A percentile compares a stretch with the other conserved stretches of the same genome.
Conservation (phyloP, 805 yeast species). For the Starmera quercuum region DNA sequence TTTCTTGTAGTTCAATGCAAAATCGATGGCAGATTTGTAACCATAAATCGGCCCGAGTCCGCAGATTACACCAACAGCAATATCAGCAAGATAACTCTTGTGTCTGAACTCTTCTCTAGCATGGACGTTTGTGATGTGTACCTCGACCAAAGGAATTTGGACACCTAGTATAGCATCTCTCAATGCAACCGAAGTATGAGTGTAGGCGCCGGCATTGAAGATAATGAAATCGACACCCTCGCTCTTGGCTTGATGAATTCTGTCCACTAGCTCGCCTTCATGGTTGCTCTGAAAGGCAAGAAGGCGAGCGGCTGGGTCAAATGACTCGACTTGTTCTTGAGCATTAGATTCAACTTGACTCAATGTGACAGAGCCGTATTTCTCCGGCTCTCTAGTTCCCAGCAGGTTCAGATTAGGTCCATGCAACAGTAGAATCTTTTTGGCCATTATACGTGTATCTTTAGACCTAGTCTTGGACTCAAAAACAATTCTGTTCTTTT, state of each 20-base stretch:
- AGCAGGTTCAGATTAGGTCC: conserved; percentile 45
- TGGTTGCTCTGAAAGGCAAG: conserved; percentile 34
- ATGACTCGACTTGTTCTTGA: conserved; percentile 10
- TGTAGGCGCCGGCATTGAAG: conserved; percentile 46
- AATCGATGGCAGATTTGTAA: conserved; percentile 21
- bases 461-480: no score
- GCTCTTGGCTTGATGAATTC: conserved; percentile 37
- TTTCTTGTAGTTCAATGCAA: conserved; percentile 16
- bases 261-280: conserved; percentile 39
- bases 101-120: conserved; percentile 45
- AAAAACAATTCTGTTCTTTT: no score
- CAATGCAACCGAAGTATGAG: conserved; percentile 43
- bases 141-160: conserved; percentile 40
- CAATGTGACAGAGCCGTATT: conserved; percentile 40
- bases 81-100: conserved; percentile 39
- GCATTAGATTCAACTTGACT: conserved; percentile 35
- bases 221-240: conserved; percentile 32
- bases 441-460: background rate
- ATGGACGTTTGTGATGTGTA: conserved; percentile 44
- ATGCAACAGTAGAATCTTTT: conserved; percentile 33
- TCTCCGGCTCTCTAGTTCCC: conserved; percentile 42
- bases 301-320: conserved; percentile 22
- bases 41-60: conserved; percentile 22
- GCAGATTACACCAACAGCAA: conserved; percentile 35
- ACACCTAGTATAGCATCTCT: conserved; percentile 43